Evolutionary conservation across 331 rosid genomes (phyloP).

Genomic region (Acacia concinna): DNA sequence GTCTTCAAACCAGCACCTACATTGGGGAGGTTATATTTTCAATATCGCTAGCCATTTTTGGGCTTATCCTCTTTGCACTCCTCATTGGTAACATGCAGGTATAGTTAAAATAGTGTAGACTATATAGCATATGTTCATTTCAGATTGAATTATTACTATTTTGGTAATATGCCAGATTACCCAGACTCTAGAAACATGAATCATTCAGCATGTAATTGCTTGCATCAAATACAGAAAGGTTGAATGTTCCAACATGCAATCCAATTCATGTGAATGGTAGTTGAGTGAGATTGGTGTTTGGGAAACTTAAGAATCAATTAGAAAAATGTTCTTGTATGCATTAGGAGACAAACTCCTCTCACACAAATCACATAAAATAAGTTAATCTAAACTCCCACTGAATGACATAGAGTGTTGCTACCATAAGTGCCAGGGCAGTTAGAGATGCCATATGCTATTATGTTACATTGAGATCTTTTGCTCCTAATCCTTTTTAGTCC

Average conservation of each 20-base stretch:
- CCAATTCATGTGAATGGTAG: not conserved
- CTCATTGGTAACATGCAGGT: constrained; percentile 99
- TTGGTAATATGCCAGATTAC: constrained; percentile 12
- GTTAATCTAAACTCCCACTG: no score
- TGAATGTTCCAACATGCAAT: constrained; percentile 14
- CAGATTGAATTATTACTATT: constrained; percentile 22
- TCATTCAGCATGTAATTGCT: not conserved
- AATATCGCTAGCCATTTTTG: constrained; percentile 79
- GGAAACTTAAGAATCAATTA: no score
- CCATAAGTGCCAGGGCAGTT: no score
- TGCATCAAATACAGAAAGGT: not conserved
- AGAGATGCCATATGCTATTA: no score
- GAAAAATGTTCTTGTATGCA: no score
- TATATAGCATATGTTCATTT: constrained; percentile 9
- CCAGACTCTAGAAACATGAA: not conserved
- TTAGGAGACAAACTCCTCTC: no score
- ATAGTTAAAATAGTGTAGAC: constrained; percentile 30
- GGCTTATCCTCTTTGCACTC: constrained; percentile 97
- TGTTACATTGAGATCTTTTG: not conserved
- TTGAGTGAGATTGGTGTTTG: not conserved
- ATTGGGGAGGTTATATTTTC: constrained; percentile 95
- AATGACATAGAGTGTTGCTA: no score
- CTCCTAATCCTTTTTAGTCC: not conserved
- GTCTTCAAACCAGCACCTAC: constrained; percentile 90
- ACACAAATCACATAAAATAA: no score